These are phyloP conservation scores for Phaffomyces opuntiae DNA, from an alignment of 805 yeast genomes.

Conservation along the genomic window DNA sequence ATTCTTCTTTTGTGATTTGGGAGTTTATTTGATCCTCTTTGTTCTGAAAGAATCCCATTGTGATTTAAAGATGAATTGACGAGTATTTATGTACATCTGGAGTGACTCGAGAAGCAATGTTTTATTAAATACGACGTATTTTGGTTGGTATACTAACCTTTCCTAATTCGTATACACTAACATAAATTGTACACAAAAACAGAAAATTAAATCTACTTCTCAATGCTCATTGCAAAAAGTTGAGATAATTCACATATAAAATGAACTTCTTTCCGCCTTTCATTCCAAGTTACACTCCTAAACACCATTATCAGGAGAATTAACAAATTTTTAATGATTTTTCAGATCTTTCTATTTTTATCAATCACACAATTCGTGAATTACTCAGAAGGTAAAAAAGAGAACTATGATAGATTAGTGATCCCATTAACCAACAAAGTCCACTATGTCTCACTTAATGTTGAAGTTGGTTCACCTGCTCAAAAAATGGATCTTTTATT, in stretches of 20 bases:
- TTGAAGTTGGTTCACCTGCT: slow-evolving; percentile 15
- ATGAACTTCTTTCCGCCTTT: too few species aligned
- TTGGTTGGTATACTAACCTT: neutral
- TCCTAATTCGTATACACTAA: neutral
- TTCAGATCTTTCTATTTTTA: too few species aligned
- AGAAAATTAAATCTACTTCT: neutral
- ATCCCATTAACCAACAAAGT: slow-evolving; percentile 10
- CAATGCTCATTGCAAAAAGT: neutral
- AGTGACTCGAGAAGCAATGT: too few species aligned
- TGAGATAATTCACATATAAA: too few species aligned
- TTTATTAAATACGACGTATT: too few species aligned
- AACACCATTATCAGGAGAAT: too few species aligned
- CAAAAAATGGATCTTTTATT: slow-evolving; percentile 24
- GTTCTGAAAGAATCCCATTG: neutral
- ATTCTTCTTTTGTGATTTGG: neutral
- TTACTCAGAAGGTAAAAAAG: neutral
- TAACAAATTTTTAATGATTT: too few species aligned
- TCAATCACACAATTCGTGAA: neutral
- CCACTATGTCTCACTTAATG: slow-evolving; percentile 2
- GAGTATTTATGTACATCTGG: too few species aligned
- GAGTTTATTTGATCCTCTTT: neutral
- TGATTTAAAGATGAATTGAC: too few species aligned
- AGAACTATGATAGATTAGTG: slow-evolving; percentile 1
- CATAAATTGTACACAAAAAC: too few species aligned
- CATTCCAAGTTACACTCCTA: too few species aligned